phyloP scores from a whole-genome alignment of 1,284 basidiomycete genomes.

The Entoloma clypeatum region DNA sequence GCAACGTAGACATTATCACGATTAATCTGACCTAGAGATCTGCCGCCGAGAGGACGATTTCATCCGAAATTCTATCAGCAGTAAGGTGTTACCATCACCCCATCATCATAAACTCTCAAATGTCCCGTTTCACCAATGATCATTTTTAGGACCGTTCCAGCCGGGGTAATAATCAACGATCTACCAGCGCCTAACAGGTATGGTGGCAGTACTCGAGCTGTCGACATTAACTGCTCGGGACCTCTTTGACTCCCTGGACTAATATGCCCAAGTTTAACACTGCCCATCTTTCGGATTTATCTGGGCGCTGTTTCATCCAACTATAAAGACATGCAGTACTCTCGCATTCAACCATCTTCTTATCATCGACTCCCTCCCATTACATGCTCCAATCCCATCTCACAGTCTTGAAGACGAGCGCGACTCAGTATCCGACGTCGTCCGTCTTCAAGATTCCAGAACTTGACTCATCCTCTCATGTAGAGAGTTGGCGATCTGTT shows the following conservation, averaged over 20 bases:
- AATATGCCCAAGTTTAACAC: constrained; percentile 9
- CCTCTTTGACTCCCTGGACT: constrained; percentile 11
- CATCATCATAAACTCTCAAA: too few species aligned
- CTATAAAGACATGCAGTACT: too few species aligned
- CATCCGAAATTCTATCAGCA: too few species aligned
- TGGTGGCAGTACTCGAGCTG: constrained; percentile 7
- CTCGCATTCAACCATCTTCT: constrained; percentile 2
- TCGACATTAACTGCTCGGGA: constrained; percentile 12
- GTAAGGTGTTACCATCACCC: too few species aligned
- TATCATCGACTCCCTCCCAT: constrained; percentile 16
- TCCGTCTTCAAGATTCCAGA: constrained; percentile 38
- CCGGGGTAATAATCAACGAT: too few species aligned
- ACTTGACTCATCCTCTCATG: constrained; percentile 27
- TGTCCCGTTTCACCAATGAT: too few species aligned
- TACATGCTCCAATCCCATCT: constrained; percentile 41
- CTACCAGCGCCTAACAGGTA: constrained; percentile 15
- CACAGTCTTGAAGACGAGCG: constrained; percentile 37
- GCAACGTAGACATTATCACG: too few species aligned
- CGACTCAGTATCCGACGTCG: constrained; percentile 28
- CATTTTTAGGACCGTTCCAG: too few species aligned
- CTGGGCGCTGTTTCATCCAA: too few species aligned
- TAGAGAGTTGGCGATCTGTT: constrained; percentile 43
- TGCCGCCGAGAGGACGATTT: too few species aligned
- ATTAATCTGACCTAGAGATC: too few species aligned
- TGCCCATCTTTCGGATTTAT: background rate